Evolutionary conservation across 352 stramenopile species (phyloP), one percentile per base, ranked within the genome.

Genomic region (Phytopythium helicoides): DNA sequence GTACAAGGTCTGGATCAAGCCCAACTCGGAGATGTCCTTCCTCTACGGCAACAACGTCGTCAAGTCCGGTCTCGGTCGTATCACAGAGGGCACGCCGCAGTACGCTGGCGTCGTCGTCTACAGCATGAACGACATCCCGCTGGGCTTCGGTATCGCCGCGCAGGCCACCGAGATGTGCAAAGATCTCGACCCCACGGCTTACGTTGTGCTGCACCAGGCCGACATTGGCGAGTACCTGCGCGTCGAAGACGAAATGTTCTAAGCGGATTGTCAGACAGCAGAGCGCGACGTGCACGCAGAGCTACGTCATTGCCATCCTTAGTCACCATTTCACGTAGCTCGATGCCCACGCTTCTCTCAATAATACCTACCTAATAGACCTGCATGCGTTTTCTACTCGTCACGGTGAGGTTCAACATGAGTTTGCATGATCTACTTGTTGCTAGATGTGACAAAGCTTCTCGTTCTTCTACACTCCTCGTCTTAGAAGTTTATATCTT

Each of bases 1-100:
- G 82, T 98, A 99, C 89, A 99, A 99, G 73, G 97, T 99, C 25
- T 99, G 97, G 97, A 96, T 99, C 47, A 99, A 99, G 80, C 93
- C 96, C 23, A 98, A 96, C 72, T 96, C 96, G 57, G 97, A 99
- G 83, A 99, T 99, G 97, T 97, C 86, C 14, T 99, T 99, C 78
- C 72, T 99, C 22, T 99, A 99, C 68, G 97, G 97, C 57, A 99
- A 99, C 76, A 96, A 99, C 75, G 87, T 99, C 12, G 90, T 97
- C 55, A 99, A 99, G 81, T 97, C 87, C 25, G 97, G 97, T 50
- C 80, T 99, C 26, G 96, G 89, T 25, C 81, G 96, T 42, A 99
- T 99, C 76, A 99, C 97, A 28, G 97, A 99, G 58, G 87, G 82
- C 50, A 98, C 91, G 47, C 96, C 96, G 22, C 96, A 99, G 85